Conservation (phyloP, 148 eudicot genomes). For the Simmondsia chinensis region DNA sequence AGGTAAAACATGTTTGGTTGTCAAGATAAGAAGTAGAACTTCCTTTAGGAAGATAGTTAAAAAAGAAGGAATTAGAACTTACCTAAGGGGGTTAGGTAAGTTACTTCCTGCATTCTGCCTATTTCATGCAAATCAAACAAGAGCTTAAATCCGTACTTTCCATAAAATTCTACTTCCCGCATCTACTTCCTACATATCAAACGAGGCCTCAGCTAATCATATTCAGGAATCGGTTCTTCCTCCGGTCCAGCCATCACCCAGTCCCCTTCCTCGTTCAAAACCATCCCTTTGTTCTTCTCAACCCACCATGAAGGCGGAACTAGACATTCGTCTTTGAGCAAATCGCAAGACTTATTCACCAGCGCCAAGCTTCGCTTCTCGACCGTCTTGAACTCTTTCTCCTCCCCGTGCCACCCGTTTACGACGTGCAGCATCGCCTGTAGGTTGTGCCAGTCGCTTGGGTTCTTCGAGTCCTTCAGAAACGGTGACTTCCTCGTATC, state of each 20-base stretch:
- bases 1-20: no score
- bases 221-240: slow-evolving; percentile 29
- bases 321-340: slow-evolving; percentile 64
- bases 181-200: neutral
- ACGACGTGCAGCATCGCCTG: slow-evolving; percentile 59
- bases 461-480: slow-evolving; percentile 60
- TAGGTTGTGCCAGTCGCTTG: slow-evolving; percentile 85
- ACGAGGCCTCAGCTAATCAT: neutral
- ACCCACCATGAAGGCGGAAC: slow-evolving; percentile 93
- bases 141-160: neutral
- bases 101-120: no score
- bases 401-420: slow-evolving; percentile 69
- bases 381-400: slow-evolving; percentile 39
- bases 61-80: no score
- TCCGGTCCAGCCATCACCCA: slow-evolving; percentile 47
- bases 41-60: no score
- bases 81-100: no score
- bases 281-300: slow-evolving; percentile 85
- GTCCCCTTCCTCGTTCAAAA: slow-evolving; percentile 46
- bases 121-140: no score
- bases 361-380: slow-evolving; percentile 62
- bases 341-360: slow-evolving; percentile 72
- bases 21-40: no score
- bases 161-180: neutral
- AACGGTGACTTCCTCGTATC: slow-evolving; percentile 58